Evolutionary conservation across 1,139 yeast genomes (phyloP), one percentile per base, ranked within the genome.

Genomic region (Kodamaea sp.): DNA sequence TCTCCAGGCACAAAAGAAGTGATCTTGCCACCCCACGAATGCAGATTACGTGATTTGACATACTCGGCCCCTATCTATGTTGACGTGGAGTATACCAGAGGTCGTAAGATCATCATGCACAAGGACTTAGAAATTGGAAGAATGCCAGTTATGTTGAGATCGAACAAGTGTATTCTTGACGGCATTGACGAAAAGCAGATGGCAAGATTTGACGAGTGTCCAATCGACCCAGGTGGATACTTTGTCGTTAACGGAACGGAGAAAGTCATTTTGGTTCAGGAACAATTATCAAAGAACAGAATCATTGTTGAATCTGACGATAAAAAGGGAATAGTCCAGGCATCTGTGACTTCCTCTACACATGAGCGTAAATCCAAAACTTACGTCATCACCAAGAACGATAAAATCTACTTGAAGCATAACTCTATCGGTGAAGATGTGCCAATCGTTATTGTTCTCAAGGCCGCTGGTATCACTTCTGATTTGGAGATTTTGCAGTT

Each of bases 181-280:
- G 95, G 89, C 15, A 80, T 85, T 36, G 70, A 79, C 35, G 96
- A 90, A 48, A 61, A 69, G 29, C 83, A 78, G 50, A 92, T 94
- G 97, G 97, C 98, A 1, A 66, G 67, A 26, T 71, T 86, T 50
- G 85, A 86, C 51, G 99, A 92, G 61, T 94, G 99, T 61, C 99
- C 99, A 0, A 69, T 92, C 34, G 98, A 92, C 61, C 98, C 98
- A 4, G 99, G 99, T 62, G 99, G 99, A 49, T 92, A 92, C 55
- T 92, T 92, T 51, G 84, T 92, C 51, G 97, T 92, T 29, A 92
- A 92, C 57, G 99, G 99, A 58, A 92, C 98, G 0, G 99, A 92
- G 58, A 92, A 92, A 59, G 99, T 92, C 30, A 94, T 92, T 44
- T 75, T 92, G 49, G 95, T 92, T 29, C 99, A 92, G 62, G 99